Evolutionary conservation across 176 grass and related monocot genomes (phyloP).

Genomic region (Eremochloa ophiuroides): DNA sequence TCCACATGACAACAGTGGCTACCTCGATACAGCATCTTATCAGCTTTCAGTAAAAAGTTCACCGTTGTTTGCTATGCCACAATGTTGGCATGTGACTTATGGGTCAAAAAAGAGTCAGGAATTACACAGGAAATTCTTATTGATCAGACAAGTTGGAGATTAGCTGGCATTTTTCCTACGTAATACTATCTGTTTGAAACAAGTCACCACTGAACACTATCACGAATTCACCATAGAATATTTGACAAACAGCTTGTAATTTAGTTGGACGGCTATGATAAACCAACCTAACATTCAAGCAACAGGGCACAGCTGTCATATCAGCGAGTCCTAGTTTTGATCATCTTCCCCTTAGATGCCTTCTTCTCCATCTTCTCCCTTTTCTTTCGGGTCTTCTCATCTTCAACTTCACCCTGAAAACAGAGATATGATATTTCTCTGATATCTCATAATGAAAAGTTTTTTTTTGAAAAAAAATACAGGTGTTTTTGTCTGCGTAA

Average conservation of each 20-base stretch:
- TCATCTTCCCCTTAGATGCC: constrained; percentile 81
- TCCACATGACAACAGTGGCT: not conserved
- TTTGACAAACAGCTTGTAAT: not conserved
- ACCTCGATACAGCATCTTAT: not conserved
- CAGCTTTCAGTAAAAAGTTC: not conserved
- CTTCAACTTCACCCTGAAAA: constrained; percentile 67
- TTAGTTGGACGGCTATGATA: constrained; percentile 22
- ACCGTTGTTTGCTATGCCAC: not conserved
- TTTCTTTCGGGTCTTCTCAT: constrained; percentile 91
- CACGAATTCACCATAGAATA: not conserved
- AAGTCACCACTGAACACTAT: constrained; percentile 9
- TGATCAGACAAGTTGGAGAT: constrained; percentile 17
- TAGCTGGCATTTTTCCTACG: constrained; percentile 17
- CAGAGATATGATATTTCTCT: not conserved
- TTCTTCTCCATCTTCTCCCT: constrained; percentile 97
- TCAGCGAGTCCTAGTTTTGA: constrained; percentile 70
- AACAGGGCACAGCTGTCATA: constrained; percentile 7
- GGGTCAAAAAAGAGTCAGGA: not conserved
- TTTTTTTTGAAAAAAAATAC: not conserved
- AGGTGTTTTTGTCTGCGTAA: not conserved
- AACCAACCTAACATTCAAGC: constrained; percentile 37
- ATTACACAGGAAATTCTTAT: not conserved
- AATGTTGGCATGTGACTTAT: not conserved
- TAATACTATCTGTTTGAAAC: constrained; percentile 1
- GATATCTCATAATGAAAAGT: not conserved